Evolutionary conservation across 805 yeast genomes (phyloP).

Genomic region (Candida ovalis): DNA sequence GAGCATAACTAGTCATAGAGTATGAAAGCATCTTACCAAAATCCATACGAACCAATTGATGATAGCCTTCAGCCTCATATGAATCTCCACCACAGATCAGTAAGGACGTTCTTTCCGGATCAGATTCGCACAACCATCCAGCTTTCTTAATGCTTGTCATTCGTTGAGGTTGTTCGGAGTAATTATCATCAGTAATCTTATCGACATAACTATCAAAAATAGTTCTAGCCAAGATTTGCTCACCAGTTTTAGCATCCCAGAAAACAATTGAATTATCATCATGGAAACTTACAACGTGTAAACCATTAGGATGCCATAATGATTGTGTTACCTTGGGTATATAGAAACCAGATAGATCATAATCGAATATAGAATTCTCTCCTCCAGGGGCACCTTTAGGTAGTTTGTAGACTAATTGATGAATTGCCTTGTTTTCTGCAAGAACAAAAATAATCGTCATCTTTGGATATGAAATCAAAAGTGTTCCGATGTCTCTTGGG

Average conservation of each 20-base stretch:
- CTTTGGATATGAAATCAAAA: slow-evolving; percentile 69
- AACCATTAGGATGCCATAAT: slow-evolving; percentile 89
- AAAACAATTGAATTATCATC: slow-evolving; percentile 82
- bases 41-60: slow-evolving; percentile 54
- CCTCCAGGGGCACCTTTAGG: slow-evolving; percentile 74
- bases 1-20: slow-evolving; percentile 75
- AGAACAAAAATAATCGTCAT: slow-evolving; percentile 69
- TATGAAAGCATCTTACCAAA: slow-evolving; percentile 80
- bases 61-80: slow-evolving; percentile 38
- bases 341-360: slow-evolving; percentile 24
- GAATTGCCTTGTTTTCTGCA: slow-evolving; percentile 53
- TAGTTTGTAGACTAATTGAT: slow-evolving; percentile 55
- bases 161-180: slow-evolving; percentile 15
- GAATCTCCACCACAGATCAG: slow-evolving; percentile 68
- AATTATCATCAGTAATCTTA: slow-evolving; percentile 35
- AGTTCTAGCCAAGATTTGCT: slow-evolving; percentile 69
- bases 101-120: slow-evolving; percentile 77
- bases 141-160: slow-evolving; percentile 48
- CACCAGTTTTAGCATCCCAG: slow-evolving; percentile 87
- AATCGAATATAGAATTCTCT: slow-evolving; percentile 36
- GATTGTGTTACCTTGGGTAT: slow-evolving; percentile 41
- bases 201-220: slow-evolving; percentile 64
- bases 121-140: slow-evolving; percentile 74
- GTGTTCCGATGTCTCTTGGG: slow-evolving; percentile 82
- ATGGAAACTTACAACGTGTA: slow-evolving; percentile 76